A percentile compares a stretch with the other conserved stretches of the same genome.
Conservation (phyloP, 1,139 yeast species). For the Candida sanyaensis region DNA sequence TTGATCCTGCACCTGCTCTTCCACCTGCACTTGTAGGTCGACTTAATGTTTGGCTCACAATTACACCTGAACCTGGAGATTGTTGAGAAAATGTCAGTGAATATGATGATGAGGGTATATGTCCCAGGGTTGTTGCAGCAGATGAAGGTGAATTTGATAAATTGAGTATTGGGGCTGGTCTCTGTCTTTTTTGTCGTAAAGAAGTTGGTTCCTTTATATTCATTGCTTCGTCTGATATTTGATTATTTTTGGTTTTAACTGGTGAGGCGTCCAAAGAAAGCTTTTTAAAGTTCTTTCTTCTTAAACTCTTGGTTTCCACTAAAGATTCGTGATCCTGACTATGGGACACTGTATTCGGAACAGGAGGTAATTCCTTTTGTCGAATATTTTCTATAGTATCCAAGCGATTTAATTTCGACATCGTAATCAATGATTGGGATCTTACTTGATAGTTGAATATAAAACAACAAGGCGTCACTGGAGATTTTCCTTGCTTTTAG, state of each 20-base stretch:
- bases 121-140: constrained; percentile 6
- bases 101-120: constrained; percentile 3
- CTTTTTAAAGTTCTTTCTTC: constrained; percentile 74
- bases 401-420: constrained; percentile 26
- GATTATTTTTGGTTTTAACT: constrained; percentile 1
- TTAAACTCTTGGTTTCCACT: constrained; percentile 59
- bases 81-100: constrained; percentile 5
- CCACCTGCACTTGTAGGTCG: constrained; percentile 12
- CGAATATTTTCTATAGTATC: constrained; percentile 28
- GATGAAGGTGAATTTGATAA: constrained; percentile 13
- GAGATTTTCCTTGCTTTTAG: neutral
- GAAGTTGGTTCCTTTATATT: constrained; percentile 15
- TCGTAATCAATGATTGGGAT: neutral
- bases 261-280: constrained; percentile 49
- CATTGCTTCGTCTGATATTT: constrained; percentile 8
- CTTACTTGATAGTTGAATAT: neutral
- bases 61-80: constrained; percentile 8
- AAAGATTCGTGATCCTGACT: constrained; percentile 12
- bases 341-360: neutral
- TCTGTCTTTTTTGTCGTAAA: constrained; percentile 18
- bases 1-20: neutral
- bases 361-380: constrained; percentile 43
- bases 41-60: constrained; percentile 13
- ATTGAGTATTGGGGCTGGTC: constrained; percentile 29
- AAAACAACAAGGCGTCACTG: neutral